Evolutionary conservation across 148 eudicot species (phyloP).

Genomic region (Euryodendron excelsum): DNA sequence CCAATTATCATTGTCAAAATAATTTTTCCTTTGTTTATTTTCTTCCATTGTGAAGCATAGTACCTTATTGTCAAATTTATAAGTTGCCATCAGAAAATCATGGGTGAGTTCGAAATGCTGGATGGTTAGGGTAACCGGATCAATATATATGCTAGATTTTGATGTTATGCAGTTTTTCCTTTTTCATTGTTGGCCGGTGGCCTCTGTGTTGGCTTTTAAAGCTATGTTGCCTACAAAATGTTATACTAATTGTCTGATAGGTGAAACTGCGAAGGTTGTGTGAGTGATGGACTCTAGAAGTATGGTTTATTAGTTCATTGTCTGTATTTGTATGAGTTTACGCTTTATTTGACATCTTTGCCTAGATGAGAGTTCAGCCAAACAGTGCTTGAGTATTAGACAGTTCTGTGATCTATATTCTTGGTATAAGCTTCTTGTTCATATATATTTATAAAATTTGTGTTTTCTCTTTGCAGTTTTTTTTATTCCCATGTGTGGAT

Average conservation of each 20-base stretch:
- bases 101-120: not conserved
- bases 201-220: not conserved
- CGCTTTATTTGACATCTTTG: not conserved
- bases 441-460: too few species aligned
- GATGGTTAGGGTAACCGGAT: not conserved
- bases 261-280: not conserved
- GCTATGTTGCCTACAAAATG: not conserved
- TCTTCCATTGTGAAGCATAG: too few species aligned
- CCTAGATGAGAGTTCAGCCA: not conserved
- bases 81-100: not conserved
- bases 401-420: not conserved
- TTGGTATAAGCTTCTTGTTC: not conserved
- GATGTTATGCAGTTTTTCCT: not conserved
- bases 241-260: not conserved
- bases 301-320: not conserved
- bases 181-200: not conserved
- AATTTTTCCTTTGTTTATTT: not conserved
- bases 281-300: not conserved
- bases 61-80: not conserved
- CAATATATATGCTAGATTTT: not conserved
- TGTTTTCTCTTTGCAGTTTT: not conserved
- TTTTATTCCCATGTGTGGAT: not conserved
- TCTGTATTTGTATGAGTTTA: not conserved
- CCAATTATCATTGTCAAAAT: too few species aligned
- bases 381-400: not conserved